Percentiles rank a stretch among this genome's conserved stretches.
These are phyloP conservation scores for Amanita molliuscula DNA, from an alignment of 768 basidiomycete species.

Conservation along the genomic window DNA sequence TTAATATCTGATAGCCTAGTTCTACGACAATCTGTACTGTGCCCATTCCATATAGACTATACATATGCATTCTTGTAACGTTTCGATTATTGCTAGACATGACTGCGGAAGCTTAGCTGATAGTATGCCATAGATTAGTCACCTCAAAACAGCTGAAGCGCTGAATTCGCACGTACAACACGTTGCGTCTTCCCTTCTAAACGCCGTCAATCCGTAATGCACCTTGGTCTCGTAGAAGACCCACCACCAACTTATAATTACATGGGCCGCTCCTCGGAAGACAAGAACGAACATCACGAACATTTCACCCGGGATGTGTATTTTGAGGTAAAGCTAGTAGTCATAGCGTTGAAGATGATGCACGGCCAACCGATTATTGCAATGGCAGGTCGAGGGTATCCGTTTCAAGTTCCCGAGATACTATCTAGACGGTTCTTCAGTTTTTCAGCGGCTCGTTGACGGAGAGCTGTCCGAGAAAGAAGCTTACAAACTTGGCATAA, in stretches of 20 bases:
- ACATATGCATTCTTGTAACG: no score
- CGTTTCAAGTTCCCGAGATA: neutral
- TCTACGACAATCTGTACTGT: neutral
- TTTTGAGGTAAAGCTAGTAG: neutral
- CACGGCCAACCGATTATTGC: neutral
- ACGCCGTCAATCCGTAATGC: no score
- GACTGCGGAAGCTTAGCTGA: no score
- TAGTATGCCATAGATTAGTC: no score
- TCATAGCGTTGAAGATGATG: neutral
- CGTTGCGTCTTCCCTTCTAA: no score
- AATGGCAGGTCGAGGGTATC: neutral
- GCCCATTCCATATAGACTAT: no score
- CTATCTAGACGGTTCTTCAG: neutral
- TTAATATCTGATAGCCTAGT: neutral
- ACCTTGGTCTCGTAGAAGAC: no score
- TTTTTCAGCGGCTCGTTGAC: neutral
- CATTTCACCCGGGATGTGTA: neutral
- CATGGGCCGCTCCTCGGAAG: no score
- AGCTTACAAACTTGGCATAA: neutral
- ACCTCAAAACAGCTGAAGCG: no score
- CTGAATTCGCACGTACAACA: no score
- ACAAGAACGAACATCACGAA: neutral
- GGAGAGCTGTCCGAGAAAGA: neutral
- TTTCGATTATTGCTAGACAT: no score
- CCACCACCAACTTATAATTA: no score